phyloP scores from a whole-genome alignment of 192 early-diverging fungal species.

The Anaeromyces robustus region DNA sequence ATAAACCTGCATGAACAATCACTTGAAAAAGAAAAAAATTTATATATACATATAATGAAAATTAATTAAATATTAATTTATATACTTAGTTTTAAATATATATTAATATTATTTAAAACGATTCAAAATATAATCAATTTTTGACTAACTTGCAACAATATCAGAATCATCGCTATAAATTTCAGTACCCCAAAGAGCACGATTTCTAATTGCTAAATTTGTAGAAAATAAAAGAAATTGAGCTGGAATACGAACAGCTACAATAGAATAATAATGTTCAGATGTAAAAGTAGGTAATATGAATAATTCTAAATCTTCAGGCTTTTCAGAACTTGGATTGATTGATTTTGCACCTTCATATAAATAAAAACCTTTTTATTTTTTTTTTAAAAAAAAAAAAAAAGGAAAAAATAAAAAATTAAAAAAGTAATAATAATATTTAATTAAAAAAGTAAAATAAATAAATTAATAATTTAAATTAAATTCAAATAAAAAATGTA shows the following conservation, averaged over 20 bases:
- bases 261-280: constrained; percentile 24
- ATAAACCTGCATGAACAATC: constrained; percentile 44
- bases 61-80: neutral
- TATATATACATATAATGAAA: neutral
- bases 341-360: constrained; percentile 15
- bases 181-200: constrained; percentile 69
- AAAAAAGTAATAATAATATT: no score
- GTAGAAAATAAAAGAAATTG: constrained; percentile 34
- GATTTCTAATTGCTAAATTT: constrained; percentile 41
- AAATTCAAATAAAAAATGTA: no score
- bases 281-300: constrained; percentile 27
- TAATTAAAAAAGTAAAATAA: no score
- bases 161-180: constrained; percentile 77
- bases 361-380: constrained; percentile 17
- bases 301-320: constrained; percentile 19
- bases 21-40: constrained; percentile 13
- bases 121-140: neutral
- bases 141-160: constrained; percentile 51
- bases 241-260: constrained; percentile 53
- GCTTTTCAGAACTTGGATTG: constrained; percentile 8
- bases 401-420: no score
- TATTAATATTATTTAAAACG: no score
- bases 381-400: no score
- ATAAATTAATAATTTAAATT: no score
- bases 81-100: no score